These are phyloP conservation scores for Amylostereum chailletii DNA, from an alignment of 1,284 basidiomycete species.

Conservation along the genomic window DNA sequence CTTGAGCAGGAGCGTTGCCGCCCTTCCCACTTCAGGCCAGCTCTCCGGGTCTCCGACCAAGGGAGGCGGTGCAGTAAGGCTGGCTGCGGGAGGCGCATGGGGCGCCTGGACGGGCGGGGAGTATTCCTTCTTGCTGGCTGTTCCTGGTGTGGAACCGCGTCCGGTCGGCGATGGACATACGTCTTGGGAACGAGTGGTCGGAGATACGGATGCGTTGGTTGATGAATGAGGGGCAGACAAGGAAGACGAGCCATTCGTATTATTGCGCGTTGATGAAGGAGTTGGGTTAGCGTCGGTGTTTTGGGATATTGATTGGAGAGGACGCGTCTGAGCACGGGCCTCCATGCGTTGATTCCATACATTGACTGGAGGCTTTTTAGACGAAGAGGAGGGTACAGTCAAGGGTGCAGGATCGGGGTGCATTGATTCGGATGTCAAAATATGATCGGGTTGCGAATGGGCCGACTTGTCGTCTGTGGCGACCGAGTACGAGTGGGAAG, in stretches of 20 bases:
- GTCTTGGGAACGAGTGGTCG: no score
- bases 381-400: no score
- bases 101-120: constrained; percentile 1
- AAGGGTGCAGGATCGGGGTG: no score
- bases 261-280: constrained; percentile 2
- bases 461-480: no score
- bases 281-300: constrained; percentile 9
- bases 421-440: no score
- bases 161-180: no score
- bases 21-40: constrained; percentile 42
- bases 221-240: constrained; percentile 6
- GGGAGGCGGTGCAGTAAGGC: constrained; percentile 11
- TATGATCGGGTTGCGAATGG: no score
- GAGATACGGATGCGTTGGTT: background rate
- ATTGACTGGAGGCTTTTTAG: constrained; percentile 18
- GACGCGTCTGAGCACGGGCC: constrained; percentile 17
- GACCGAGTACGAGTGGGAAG: no score
- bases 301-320: constrained; percentile 4
- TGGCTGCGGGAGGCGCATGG: background rate
- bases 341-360: constrained; percentile 44
- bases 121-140: constrained; percentile 3
- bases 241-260: background rate
- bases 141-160: background rate
- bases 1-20: constrained; percentile 11
- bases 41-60: constrained; percentile 28